A percentile compares a stretch with the other conserved stretches of the same genome.
These are phyloP conservation scores for Delphinella strobiligena DNA, from an alignment of 2,329 filamentous ascomycete species.

Conservation along the genomic window DNA sequence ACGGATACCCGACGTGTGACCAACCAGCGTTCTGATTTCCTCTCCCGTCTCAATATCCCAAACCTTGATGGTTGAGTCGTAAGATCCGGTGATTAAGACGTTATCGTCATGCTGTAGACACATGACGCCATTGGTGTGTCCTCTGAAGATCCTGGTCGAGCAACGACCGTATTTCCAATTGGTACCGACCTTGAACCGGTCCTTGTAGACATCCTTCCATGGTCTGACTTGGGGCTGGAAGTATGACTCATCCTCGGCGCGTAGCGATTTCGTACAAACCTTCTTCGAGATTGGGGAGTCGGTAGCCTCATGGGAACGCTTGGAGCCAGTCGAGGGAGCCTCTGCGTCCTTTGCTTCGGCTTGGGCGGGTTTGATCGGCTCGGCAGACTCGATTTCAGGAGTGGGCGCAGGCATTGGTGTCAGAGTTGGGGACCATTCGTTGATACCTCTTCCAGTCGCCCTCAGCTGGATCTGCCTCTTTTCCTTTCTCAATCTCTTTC, in stretches of 20 bases:
- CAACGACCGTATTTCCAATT: conserved; percentile 97
- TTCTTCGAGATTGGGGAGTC: conserved; percentile 17
- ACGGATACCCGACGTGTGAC: conserved; percentile 73
- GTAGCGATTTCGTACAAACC: conserved; percentile 17
- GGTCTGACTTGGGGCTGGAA: conserved; percentile 47
- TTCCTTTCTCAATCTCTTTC: conserved; percentile 75
- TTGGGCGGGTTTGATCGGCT: neutral
- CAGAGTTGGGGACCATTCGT: conserved; percentile 40
- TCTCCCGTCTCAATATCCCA: conserved; percentile 88
- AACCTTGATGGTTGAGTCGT: conserved; percentile 89
- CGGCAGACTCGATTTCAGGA: conserved; percentile 25
- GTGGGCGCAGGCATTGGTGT: conserved; percentile 28
- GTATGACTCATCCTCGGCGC: conserved; percentile 21
- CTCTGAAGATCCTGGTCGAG: conserved; percentile 70
- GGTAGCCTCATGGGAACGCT: conserved; percentile 9
- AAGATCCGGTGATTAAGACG: conserved; percentile 85
- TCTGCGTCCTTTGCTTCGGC: neutral
- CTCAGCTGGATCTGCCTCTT: conserved; percentile 71
- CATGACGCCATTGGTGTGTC: conserved; percentile 80
- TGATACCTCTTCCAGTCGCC: conserved; percentile 46
- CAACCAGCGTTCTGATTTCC: conserved; percentile 70
- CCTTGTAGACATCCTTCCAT: conserved; percentile 97
- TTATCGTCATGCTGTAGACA: conserved; percentile 73
- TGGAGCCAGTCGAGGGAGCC: conserved; percentile 8
- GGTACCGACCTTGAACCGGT: conserved; percentile 86